Evolutionary conservation across 176 grass and related monocot genomes (phyloP).

Genomic region (Oryza rufipogon): DNA sequence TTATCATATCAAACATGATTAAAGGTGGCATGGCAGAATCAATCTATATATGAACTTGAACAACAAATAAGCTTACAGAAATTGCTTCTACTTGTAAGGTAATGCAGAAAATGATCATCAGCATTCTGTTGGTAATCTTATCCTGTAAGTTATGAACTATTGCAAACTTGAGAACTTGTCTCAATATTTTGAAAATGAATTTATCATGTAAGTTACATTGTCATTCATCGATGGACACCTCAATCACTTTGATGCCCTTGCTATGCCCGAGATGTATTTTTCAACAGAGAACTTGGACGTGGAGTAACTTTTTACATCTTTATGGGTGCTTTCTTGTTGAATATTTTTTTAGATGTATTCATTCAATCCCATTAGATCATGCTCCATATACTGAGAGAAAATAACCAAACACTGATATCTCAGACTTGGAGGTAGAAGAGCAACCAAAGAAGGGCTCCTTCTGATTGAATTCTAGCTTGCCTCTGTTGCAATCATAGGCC

Average conservation of each 20-base stretch:
- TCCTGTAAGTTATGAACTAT: not conserved
- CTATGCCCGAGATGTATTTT: not conserved
- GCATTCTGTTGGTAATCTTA: not conserved
- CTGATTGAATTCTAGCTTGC: not conserved
- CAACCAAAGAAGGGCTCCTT: not conserved
- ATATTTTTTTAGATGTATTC: not conserved
- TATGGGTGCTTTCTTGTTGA: not conserved
- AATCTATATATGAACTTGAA: slow-evolving; percentile 58
- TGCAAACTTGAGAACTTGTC: not conserved
- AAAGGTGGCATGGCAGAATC: slow-evolving; percentile 55
- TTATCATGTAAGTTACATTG: not conserved
- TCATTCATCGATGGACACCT: not conserved
- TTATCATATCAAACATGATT: slow-evolving; percentile 49
- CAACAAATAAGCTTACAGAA: slow-evolving; percentile 48
- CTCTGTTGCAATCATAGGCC: not conserved
- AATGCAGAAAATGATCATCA: slow-evolving; percentile 7
- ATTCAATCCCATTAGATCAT: not conserved
- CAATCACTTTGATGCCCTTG: not conserved
- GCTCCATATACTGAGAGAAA: not conserved
- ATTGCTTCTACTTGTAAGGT: slow-evolving; percentile 60
- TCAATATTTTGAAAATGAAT: not conserved
- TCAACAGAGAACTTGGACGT: not conserved
- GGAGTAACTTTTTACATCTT: not conserved
- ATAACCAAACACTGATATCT: not conserved
- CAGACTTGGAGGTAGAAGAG: not conserved